These are phyloP conservation scores for Kockovaella imperatae DNA, from an alignment of 768 basidiomycete genomes.

Conservation along the genomic window DNA sequence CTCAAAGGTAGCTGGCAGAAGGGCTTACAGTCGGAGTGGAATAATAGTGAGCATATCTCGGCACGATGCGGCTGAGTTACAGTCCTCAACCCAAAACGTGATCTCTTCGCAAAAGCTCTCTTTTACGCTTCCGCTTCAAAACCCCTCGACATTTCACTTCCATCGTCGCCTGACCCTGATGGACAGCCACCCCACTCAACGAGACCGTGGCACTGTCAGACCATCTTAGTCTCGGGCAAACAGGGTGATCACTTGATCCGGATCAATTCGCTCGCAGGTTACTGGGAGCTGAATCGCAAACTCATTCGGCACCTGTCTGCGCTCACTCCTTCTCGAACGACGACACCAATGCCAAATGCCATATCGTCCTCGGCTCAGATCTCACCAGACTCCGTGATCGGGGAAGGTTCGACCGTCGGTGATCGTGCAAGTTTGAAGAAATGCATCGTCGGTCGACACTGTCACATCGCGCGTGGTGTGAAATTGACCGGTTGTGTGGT, in stretches of 20 bases:
- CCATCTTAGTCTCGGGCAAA: conserved; percentile 25
- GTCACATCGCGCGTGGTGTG: conserved; percentile 73
- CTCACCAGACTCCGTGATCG: conserved; percentile 72
- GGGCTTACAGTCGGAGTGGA: conserved; percentile 36
- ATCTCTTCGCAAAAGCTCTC: conserved; percentile 34
- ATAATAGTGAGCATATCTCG: conserved; percentile 31
- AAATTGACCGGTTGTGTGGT: conserved; percentile 74
- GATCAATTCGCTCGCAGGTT: conserved; percentile 67
- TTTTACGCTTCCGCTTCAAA: background rate
- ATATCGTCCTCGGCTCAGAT: conserved; percentile 58
- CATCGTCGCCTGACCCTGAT: conserved; percentile 9
- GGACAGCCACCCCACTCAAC: background rate
- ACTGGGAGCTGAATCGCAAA: conserved; percentile 71
- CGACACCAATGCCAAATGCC: background rate
- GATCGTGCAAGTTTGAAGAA: conserved; percentile 75
- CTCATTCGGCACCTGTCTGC: conserved; percentile 29
- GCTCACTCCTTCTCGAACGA: too few relatives aligned
- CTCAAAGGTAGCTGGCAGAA: conserved; percentile 69
- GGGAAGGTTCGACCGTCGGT: conserved; percentile 70
- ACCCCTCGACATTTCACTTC: background rate
- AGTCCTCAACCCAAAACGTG: conserved; percentile 31
- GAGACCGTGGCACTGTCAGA: conserved; percentile 28
- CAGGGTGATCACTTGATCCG: conserved; percentile 47
- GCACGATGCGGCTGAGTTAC: background rate
- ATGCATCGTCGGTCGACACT: conserved; percentile 71